Percentiles rank a stretch among this genome's conserved stretches.
These are phyloP conservation scores for Alternaria arborescens DNA, from an alignment of 2,329 filamentous ascomycete genomes.

Conservation along the genomic window DNA sequence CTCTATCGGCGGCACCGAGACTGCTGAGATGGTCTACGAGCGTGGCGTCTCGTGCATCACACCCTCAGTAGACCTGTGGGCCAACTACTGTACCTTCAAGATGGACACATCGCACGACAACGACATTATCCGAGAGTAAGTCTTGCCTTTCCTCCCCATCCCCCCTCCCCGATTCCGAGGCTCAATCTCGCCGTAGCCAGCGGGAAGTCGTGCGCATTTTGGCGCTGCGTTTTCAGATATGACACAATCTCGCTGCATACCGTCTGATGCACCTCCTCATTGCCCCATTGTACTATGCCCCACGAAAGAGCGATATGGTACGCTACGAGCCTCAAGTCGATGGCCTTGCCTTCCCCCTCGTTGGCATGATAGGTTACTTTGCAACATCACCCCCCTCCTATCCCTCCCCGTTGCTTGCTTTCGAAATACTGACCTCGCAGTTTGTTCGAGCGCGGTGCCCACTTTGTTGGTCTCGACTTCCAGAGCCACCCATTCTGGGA, in stretches of 20 bases:
- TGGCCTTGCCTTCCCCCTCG: constrained; percentile 18
- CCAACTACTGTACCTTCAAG: constrained; percentile 97
- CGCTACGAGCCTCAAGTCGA: constrained; percentile 22
- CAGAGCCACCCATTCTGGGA: constrained; percentile 97
- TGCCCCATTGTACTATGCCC: constrained; percentile 36
- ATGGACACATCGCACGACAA: constrained; percentile 95
- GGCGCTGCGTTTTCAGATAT: constrained; percentile 28
- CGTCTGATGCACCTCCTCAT: constrained; percentile 52
- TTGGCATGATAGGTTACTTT: constrained; percentile 23
- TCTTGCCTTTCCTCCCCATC: constrained; percentile 53
- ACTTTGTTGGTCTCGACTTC: constrained; percentile 89
- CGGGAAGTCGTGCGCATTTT: constrained; percentile 21
- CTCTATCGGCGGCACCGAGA: constrained; percentile 94
- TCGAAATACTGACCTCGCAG: constrained; percentile 58
- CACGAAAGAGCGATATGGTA: constrained; percentile 21
- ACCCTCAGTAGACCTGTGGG: constrained; percentile 95
- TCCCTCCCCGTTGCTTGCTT: background rate
- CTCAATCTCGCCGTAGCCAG: constrained; percentile 42
- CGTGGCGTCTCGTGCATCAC: constrained; percentile 91
- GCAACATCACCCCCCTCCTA: constrained; percentile 25
- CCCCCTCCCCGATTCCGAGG: constrained; percentile 30
- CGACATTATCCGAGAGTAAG: constrained; percentile 99
- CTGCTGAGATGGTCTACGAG: constrained; percentile 98
- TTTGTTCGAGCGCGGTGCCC: constrained; percentile 89
- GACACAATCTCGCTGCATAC: constrained; percentile 32